A percentile compares a stretch with the other conserved stretches of the same genome.
Conservation (phyloP, 768 basidiomycete genomes). For the Boletus pseudo-olivaceus region DNA sequence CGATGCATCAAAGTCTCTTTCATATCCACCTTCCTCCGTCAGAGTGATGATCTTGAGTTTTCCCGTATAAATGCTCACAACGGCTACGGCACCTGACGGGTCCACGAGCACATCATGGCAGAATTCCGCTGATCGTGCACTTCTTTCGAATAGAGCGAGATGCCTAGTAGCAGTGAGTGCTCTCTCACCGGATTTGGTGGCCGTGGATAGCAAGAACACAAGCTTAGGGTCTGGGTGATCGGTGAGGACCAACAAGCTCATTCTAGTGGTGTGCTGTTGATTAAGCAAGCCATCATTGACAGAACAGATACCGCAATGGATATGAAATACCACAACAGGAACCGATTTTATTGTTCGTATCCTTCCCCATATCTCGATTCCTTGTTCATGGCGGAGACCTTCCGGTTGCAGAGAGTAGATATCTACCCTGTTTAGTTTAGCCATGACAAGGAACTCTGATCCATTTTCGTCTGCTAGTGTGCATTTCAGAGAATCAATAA, state of each 20-base stretch:
- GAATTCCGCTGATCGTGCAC: conserved; percentile 64
- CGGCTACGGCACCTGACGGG: conserved; percentile 54
- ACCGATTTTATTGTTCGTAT: conserved; percentile 54
- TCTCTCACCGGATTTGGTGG: conserved; percentile 31
- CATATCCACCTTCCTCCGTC: conserved; percentile 47
- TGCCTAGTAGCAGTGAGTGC: conserved; percentile 40
- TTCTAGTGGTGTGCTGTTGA: conserved; percentile 31
- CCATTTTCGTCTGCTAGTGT: conserved; percentile 46
- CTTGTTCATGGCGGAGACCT: conserved; percentile 58
- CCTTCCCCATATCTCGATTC: conserved; percentile 67
- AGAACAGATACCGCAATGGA: background rate
- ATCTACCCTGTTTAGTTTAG: conserved; percentile 63
- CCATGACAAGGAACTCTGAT: conserved; percentile 64
- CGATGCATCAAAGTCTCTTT: conserved; percentile 62
- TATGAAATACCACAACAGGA: conserved; percentile 46
- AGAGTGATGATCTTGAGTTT: conserved; percentile 65
- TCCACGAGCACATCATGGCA: conserved; percentile 68
- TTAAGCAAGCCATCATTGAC: conserved; percentile 5
- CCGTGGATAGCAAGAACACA: conserved; percentile 54
- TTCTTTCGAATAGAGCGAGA: conserved; percentile 54
- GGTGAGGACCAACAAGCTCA: conserved; percentile 59
- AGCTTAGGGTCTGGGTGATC: conserved; percentile 78
- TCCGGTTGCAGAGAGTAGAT: conserved; percentile 61
- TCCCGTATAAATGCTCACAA: conserved; percentile 65
- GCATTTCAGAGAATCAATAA: conserved; percentile 67